These are phyloP conservation scores for Dryas integrifolia DNA, from an alignment of 331 rosid species.

Conservation along the genomic window DNA sequence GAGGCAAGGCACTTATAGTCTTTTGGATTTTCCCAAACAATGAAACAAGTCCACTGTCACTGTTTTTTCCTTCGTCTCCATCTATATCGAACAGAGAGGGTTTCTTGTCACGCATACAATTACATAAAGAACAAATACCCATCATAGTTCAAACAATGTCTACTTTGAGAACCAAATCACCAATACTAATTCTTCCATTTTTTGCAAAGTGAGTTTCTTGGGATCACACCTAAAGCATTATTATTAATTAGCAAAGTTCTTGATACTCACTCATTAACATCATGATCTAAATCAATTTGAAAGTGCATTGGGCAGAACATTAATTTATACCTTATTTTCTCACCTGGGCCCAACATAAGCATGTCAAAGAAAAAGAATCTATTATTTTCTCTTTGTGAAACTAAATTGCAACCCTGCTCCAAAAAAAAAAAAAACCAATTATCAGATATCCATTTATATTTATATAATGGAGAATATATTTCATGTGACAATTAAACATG, in stretches of 20 bases:
- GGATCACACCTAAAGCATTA: not conserved
- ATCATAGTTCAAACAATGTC: not conserved
- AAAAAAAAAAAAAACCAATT: conserved; percentile 20
- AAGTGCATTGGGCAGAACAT: not conserved
- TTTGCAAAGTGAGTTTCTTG: not conserved
- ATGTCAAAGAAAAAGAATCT: conserved; percentile 76
- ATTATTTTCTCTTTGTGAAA: conserved; percentile 65
- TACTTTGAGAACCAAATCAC: not conserved
- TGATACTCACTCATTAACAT: too few species aligned
- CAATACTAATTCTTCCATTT: not conserved
- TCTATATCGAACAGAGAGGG: conserved; percentile 26
- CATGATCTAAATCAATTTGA: not conserved
- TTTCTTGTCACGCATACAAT: not conserved
- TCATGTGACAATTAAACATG: not conserved
- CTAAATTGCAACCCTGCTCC: conserved; percentile 81
- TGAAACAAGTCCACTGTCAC: conserved; percentile 51
- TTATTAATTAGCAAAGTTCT: not conserved
- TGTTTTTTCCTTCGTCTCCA: conserved; percentile 36
- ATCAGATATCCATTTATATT: not conserved
- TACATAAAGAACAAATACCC: not conserved
- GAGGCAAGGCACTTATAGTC: conserved; percentile 40
- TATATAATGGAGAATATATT: not conserved
- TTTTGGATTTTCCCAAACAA: conserved; percentile 63
- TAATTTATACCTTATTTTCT: conserved; percentile 41
- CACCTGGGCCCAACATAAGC: conserved; percentile 81